Evolutionary conservation across 805 yeast species (phyloP).

Genomic region (Kregervanrija fluxuum): DNA sequence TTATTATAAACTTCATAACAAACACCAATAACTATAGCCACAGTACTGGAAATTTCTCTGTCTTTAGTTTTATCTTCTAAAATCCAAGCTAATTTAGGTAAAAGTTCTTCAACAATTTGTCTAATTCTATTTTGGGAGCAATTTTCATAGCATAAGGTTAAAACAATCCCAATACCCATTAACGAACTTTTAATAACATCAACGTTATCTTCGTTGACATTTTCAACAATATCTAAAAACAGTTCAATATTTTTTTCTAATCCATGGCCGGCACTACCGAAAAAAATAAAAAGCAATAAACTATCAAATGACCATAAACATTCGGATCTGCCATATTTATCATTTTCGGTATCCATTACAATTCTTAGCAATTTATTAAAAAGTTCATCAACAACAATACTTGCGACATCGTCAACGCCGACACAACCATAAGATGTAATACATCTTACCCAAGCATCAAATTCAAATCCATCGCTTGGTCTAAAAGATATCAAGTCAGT

Average conservation of each 20-base stretch:
- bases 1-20: slow-evolving; percentile 40
- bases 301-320: slow-evolving; percentile 11
- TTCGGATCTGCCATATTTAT: neutral
- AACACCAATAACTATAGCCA: slow-evolving; percentile 49
- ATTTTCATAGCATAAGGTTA: slow-evolving; percentile 31
- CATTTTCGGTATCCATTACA: slow-evolving; percentile 7
- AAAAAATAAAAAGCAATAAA: slow-evolving; percentile 36
- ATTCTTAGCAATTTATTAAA: slow-evolving; percentile 20
- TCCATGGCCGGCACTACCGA: slow-evolving; percentile 44
- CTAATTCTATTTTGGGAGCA: slow-evolving; percentile 1
- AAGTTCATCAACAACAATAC: slow-evolving; percentile 22
- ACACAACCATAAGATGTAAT: slow-evolving; percentile 37
- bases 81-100: slow-evolving; percentile 34
- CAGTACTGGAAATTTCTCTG: slow-evolving; percentile 40
- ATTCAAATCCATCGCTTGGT: slow-evolving; percentile 29
- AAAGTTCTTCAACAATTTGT: slow-evolving; percentile 33
- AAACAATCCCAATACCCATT: slow-evolving; percentile 36
- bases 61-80: slow-evolving; percentile 33
- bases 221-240: slow-evolving; percentile 30
- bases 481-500: slow-evolving; percentile 2
- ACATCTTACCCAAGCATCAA: slow-evolving; percentile 32
- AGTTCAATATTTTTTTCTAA: slow-evolving; percentile 38
- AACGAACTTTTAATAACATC: slow-evolving; percentile 34
- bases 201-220: no score
- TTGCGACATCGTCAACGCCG: slow-evolving; percentile 44